These are phyloP conservation scores for Lentinula detonsa DNA, from an alignment of 768 basidiomycete genomes.

Conservation along the genomic window DNA sequence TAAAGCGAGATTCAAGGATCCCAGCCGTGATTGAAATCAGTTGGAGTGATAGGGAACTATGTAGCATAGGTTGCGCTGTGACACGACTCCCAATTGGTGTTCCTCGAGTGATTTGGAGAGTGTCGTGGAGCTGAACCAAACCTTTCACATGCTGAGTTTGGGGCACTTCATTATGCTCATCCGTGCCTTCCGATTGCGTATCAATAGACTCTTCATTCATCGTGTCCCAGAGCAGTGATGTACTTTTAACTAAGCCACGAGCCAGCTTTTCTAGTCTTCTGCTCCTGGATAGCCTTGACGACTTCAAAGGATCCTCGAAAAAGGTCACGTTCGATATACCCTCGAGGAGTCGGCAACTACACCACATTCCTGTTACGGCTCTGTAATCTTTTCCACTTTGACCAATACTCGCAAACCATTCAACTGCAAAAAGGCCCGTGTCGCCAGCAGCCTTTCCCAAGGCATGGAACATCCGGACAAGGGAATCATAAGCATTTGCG, in stretches of 20 bases:
- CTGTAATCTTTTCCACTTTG: constrained; percentile 34
- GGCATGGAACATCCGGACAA: constrained; percentile 69
- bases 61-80: constrained; percentile 56
- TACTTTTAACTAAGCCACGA: constrained; percentile 51
- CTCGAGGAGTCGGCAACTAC: constrained; percentile 68
- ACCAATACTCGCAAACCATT: constrained; percentile 70
- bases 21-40: constrained; percentile 64
- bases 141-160: constrained; percentile 60
- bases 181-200: neutral
- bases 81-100: constrained; percentile 19
- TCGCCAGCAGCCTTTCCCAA: constrained; percentile 69
- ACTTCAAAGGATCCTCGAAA: constrained; percentile 17
- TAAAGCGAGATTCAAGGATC: constrained; percentile 70
- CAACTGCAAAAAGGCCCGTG: constrained; percentile 66
- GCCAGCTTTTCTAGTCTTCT: constrained; percentile 59
- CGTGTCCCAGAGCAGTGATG: constrained; percentile 71
- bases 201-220: constrained; percentile 23
- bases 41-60: constrained; percentile 66
- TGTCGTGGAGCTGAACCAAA: constrained; percentile 55
- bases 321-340: constrained; percentile 55
- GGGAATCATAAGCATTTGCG: constrained; percentile 40
- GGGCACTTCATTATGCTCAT: constrained; percentile 25
- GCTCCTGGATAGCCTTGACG: constrained; percentile 25
- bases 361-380: constrained; percentile 78
- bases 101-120: constrained; percentile 39